Percentiles rank a stretch among this genome's conserved stretches.
phyloP scores from a whole-genome alignment of 768 basidiomycete genomes.

The Rhodosporidiobolus sp. region DNA sequence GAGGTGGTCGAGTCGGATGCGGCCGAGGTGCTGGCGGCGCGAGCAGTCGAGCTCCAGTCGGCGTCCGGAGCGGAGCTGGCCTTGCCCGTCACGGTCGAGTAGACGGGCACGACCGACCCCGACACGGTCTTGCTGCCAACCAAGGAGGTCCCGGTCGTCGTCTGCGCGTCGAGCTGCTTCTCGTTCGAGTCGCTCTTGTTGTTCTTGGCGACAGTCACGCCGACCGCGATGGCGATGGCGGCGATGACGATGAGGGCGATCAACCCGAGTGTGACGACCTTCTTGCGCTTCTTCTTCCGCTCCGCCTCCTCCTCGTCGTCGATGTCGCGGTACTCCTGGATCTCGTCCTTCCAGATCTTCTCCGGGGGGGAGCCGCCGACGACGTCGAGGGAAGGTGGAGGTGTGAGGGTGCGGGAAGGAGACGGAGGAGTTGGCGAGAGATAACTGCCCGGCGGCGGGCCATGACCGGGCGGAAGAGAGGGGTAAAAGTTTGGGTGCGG shows the following conservation, averaged over 20 bases:
- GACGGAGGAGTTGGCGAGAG: neutral
- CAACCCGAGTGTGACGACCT: neutral
- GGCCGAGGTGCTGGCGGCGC: too few species aligned
- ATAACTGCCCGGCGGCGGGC: neutral
- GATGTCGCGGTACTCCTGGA: neutral
- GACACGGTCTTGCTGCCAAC: too few species aligned
- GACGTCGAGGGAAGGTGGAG: neutral
- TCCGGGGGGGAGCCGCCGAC: neutral
- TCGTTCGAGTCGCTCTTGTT: neutral
- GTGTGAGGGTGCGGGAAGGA: neutral
- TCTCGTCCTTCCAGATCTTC: neutral
- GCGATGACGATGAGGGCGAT: constrained; percentile 30
- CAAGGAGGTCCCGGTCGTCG: neutral
- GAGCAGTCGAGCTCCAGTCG: too few species aligned
- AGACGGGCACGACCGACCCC: neutral
- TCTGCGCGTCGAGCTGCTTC: neutral
- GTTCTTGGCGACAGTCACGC: constrained; percentile 26
- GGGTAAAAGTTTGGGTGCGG: neutral
- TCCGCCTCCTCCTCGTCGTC: too few species aligned
- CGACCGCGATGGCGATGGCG: constrained; percentile 49
- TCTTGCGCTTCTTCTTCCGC: neutral
- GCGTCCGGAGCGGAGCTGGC: too few species aligned
- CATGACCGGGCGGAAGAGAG: neutral
- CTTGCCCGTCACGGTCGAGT: neutral
- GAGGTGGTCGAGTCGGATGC: too few species aligned